phyloP scores from a whole-genome alignment of 208 protist genomes.

The Trypanosoma cruzi region DNA sequence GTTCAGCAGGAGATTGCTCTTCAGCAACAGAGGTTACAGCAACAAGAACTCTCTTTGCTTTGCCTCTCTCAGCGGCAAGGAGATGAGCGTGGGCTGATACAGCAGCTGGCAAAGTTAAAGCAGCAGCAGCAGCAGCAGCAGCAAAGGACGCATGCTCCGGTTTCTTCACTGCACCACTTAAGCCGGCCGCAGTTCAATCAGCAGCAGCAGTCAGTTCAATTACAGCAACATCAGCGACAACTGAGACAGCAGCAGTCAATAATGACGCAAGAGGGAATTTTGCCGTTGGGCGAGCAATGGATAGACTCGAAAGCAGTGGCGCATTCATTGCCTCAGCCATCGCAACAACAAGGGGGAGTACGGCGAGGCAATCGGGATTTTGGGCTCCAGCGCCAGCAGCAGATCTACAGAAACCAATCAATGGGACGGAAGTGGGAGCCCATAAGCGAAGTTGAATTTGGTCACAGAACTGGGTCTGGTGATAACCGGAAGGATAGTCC shows the following conservation, averaged over 20 bases:
- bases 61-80: constrained; percentile 17
- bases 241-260: neutral
- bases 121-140: constrained; percentile 27
- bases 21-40: constrained; percentile 17
- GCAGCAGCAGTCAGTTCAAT: neutral
- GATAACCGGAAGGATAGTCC: neutral
- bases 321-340: neutral
- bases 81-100: neutral
- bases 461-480: neutral
- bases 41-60: constrained; percentile 5
- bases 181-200: neutral
- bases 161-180: neutral
- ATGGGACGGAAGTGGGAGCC: neutral
- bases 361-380: neutral
- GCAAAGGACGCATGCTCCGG: neutral
- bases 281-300: no score
- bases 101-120: constrained; percentile 15
- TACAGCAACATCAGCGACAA: neutral
- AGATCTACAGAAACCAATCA: neutral
- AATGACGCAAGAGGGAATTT: neutral
- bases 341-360: neutral
- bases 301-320: no score
- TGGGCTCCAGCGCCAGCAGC: neutral
- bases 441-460: neutral
- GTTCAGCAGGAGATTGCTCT: constrained; percentile 15